phyloP scores from a whole-genome alignment of 495 filamentous ascomycete species.

The Penicillium goetzii region DNA sequence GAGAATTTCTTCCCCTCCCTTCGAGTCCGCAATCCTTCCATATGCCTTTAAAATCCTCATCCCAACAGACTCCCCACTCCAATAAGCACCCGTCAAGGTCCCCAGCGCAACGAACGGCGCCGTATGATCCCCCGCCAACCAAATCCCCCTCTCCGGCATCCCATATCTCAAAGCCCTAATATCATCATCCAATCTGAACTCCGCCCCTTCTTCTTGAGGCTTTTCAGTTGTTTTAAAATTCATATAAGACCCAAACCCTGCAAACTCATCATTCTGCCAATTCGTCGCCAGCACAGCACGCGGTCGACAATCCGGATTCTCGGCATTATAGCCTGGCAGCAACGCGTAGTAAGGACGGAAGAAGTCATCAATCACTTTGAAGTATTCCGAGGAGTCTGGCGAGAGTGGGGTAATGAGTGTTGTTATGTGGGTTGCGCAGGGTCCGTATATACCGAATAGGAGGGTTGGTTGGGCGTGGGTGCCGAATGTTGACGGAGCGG shows the following conservation, averaged over 20 bases:
- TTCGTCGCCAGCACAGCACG: neutral
- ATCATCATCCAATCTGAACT: neutral
- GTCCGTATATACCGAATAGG: neutral
- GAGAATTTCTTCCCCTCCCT: too few relatives aligned
- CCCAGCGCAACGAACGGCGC: slow-evolving; percentile 3
- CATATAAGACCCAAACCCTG: neutral
- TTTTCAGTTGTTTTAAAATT: neutral
- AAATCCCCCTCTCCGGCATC: slow-evolving; percentile 1
- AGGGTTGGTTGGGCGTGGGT: neutral
- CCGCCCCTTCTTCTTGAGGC: neutral
- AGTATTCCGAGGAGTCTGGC: neutral
- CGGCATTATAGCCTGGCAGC: neutral
- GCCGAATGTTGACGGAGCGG: neutral
- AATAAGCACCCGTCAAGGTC: slow-evolving; percentile 1
- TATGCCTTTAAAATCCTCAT: neutral
- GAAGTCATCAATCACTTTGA: neutral
- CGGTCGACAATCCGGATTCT: neutral
- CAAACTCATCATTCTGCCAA: slow-evolving; percentile 6
- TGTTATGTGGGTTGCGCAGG: neutral
- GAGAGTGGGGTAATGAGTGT: neutral
- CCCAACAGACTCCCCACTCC: slow-evolving; percentile 1
- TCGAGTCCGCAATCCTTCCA: neutral
- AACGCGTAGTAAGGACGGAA: neutral
- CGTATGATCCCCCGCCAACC: slow-evolving; percentile 1
- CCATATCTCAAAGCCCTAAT: neutral